Percentiles rank a stretch among this genome's conserved stretches.
phyloP scores from a whole-genome alignment of 805 yeast genomes.

The Metschnikowia koreensis region DNA sequence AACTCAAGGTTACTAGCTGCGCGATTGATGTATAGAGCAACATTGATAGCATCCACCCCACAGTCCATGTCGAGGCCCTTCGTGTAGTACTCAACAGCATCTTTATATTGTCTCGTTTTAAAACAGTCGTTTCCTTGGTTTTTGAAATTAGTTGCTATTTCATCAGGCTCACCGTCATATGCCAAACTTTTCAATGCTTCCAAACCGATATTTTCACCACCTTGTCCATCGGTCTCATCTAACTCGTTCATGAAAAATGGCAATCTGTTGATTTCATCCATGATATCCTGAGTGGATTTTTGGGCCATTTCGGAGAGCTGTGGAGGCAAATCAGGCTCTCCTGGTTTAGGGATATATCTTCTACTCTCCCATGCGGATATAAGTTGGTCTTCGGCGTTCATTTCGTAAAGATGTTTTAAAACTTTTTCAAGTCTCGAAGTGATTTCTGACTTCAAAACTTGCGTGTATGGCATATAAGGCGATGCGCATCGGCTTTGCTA shows the following conservation, averaged over 20 bases:
- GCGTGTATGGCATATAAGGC: constrained; percentile 4
- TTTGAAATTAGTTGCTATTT: constrained; percentile 84
- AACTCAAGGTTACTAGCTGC: constrained; percentile 91
- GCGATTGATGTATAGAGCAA: constrained; percentile 71
- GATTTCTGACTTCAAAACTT: neutral
- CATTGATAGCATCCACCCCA: constrained; percentile 51
- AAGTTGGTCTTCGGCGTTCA: constrained; percentile 20
- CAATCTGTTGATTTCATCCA: constrained; percentile 72
- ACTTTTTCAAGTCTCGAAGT: neutral
- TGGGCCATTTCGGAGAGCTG: constrained; percentile 64
- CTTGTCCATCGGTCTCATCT: constrained; percentile 73
- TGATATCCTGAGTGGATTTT: constrained; percentile 72
- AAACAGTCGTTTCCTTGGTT: constrained; percentile 90
- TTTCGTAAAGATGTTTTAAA: neutral
- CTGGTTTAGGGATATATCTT: constrained; percentile 43
- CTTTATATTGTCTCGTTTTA: constrained; percentile 64
- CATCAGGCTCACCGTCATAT: constrained; percentile 94
- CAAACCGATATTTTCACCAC: constrained; percentile 68
- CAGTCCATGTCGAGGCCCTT: constrained; percentile 76
- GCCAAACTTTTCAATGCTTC: constrained; percentile 92
- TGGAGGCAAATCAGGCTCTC: constrained; percentile 78
- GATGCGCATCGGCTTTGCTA: constrained; percentile 6
- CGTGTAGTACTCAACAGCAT: constrained; percentile 76
- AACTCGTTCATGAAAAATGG: constrained; percentile 94
- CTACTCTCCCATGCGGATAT: constrained; percentile 43